Conservation (phyloP, 2,329 filamentous ascomycete species). For the Nectriaceae sp. region DNA sequence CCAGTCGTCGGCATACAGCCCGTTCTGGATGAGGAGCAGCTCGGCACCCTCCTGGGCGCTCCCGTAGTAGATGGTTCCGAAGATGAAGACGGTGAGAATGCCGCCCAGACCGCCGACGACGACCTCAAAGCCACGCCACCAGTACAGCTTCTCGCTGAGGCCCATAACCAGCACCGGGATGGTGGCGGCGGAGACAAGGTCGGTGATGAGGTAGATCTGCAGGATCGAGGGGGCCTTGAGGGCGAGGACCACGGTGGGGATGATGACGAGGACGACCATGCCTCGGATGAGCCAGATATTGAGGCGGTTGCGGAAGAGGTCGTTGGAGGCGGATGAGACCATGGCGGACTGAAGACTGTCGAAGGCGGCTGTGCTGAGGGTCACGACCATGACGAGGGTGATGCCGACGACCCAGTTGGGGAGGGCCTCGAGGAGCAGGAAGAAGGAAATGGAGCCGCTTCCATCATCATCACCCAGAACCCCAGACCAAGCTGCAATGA, state of each 20-base stretch:
- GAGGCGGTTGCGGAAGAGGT: constrained; percentile 80
- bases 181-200: constrained; percentile 74
- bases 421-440: constrained; percentile 70
- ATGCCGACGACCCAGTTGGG: constrained; percentile 82
- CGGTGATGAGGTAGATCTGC: constrained; percentile 81
- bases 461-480: constrained; percentile 63
- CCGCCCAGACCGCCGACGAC: constrained; percentile 77
- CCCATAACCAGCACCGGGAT: constrained; percentile 78
- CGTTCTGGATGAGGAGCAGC: constrained; percentile 71
- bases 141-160: constrained; percentile 68
- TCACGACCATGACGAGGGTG: constrained; percentile 78
- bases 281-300: constrained; percentile 73
- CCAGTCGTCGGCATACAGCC: constrained; percentile 78
- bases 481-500: constrained; percentile 78
- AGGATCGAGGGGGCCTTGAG: constrained; percentile 73
- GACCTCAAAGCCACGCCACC: constrained; percentile 80
- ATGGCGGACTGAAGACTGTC: constrained; percentile 82
- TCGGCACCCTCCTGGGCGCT: constrained; percentile 62
- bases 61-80: constrained; percentile 77
- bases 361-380: constrained; percentile 75
- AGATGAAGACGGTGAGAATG: constrained; percentile 78
- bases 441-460: constrained; percentile 70
- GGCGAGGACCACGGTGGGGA: constrained; percentile 74
- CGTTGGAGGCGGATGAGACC: constrained; percentile 83
- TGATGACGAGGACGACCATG: constrained; percentile 70